Conservation (phyloP, 108 stramenopile genomes). For the Parmales sp. region DNA sequence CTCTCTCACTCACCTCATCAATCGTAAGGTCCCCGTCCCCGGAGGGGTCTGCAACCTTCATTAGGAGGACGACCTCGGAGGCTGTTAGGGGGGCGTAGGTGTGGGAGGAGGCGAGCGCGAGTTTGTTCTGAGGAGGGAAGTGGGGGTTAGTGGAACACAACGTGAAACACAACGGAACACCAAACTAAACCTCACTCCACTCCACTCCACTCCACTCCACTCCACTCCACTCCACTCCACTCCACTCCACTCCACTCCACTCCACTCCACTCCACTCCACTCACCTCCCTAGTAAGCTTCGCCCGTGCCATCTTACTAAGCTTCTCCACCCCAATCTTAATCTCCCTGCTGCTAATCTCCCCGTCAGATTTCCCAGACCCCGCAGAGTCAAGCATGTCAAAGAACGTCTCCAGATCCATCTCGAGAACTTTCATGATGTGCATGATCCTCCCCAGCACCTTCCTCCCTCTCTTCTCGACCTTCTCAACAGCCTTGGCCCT, state of each 20-base stretch:
- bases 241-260: too few relatives aligned
- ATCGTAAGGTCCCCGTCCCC: conserved; percentile 5
- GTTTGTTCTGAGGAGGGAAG: too few relatives aligned
- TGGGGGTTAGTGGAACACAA: too few relatives aligned
- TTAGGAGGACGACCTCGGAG: conserved; percentile 4
- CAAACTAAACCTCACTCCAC: too few relatives aligned
- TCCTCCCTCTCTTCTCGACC: not conserved
- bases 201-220: too few relatives aligned
- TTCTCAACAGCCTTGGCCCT: conserved; percentile 4
- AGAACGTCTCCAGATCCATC: not conserved
- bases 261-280: not conserved
- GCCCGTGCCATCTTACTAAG: not conserved
- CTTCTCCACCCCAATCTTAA: not conserved
- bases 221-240: not conserved
- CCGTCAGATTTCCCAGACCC: not conserved
- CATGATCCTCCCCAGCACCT: not conserved
- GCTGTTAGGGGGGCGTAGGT: not conserved
- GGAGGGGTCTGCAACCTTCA: conserved; percentile 8
- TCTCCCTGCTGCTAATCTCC: not conserved
- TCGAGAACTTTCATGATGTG: not conserved
- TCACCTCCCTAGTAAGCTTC: not conserved
- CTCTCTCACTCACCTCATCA: not conserved
- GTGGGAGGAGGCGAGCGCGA: too few relatives aligned
- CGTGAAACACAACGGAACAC: too few relatives aligned
- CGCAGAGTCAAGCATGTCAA: not conserved